Conservation (phyloP, 768 basidiomycete species). For the Amanita brunnescens region DNA sequence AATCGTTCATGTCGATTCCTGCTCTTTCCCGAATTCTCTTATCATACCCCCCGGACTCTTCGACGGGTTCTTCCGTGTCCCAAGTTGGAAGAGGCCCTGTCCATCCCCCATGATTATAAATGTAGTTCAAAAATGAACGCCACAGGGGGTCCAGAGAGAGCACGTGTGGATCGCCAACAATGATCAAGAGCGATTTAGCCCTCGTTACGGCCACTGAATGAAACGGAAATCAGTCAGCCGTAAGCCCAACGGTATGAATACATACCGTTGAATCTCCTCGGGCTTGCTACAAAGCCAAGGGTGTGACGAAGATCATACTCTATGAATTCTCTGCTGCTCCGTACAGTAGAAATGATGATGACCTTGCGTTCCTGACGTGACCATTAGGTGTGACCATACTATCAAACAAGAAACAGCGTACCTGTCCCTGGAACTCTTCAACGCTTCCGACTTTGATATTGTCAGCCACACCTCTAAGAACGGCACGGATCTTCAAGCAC, state of each 20-base stretch:
- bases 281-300: slow-evolving; percentile 50
- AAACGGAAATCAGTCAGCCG: neutral
- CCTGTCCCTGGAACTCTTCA: slow-evolving; percentile 62
- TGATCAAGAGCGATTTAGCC: slow-evolving; percentile 49
- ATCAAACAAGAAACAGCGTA: slow-evolving; percentile 23
- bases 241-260: neutral
- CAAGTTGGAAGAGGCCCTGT: slow-evolving; percentile 36
- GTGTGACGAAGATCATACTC: slow-evolving; percentile 47
- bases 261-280: slow-evolving; percentile 52
- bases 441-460: slow-evolving; percentile 55
- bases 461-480: slow-evolving; percentile 25
- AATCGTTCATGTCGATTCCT: slow-evolving; percentile 33
- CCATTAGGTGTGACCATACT: slow-evolving; percentile 12
- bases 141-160: slow-evolving; percentile 56
- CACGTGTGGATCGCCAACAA: slow-evolving; percentile 51
- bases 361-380: slow-evolving; percentile 39
- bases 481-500: slow-evolving; percentile 35
- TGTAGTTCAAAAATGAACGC: slow-evolving; percentile 51
- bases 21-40: slow-evolving; percentile 22
- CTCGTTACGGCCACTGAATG: slow-evolving; percentile 50
- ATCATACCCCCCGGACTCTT: slow-evolving; percentile 33
- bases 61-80: slow-evolving; percentile 33
- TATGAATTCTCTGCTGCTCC: slow-evolving; percentile 45
- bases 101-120: slow-evolving; percentile 48
- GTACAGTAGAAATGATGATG: slow-evolving; percentile 51